phyloP scores from a whole-genome alignment of 164 flowering plant genomes.

The Vitis rotundifolia region DNA sequence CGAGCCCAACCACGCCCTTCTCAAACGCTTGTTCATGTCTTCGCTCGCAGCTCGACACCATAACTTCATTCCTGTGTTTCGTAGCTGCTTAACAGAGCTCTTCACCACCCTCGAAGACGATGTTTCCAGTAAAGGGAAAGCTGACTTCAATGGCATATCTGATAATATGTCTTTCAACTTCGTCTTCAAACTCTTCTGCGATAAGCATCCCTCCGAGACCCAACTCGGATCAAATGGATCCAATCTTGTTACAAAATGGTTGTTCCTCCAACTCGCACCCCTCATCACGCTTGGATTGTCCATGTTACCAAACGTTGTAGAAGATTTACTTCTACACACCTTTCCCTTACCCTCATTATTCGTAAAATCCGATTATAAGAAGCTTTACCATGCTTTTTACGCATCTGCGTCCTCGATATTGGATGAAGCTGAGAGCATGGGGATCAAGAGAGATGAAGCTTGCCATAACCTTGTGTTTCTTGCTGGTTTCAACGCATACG shows the following conservation, averaged over 20 bases:
- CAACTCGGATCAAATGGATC: slow-evolving; percentile 17
- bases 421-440: slow-evolving; percentile 33
- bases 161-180: slow-evolving; percentile 24
- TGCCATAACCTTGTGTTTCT: slow-evolving; percentile 34
- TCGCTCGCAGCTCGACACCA: slow-evolving; percentile 10
- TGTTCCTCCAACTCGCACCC: slow-evolving; percentile 28
- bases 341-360: slow-evolving; percentile 26
- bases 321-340: slow-evolving; percentile 29
- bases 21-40: slow-evolving; percentile 10
- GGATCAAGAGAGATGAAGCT: slow-evolving; percentile 34
- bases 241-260: slow-evolving; percentile 17
- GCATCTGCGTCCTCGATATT: not conserved
- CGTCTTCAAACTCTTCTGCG: slow-evolving; percentile 11
- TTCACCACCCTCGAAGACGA: slow-evolving; percentile 17
- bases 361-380: slow-evolving; percentile 24
- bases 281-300: slow-evolving; percentile 15
- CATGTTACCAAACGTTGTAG: slow-evolving; percentile 21
- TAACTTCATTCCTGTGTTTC: slow-evolving; percentile 17
- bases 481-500: slow-evolving; percentile 29
- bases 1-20: slow-evolving; percentile 21
- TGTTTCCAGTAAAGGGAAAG: slow-evolving; percentile 6
- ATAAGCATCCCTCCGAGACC: slow-evolving; percentile 11
- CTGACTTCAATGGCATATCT: slow-evolving; percentile 17
- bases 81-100: not conserved
- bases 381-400: slow-evolving; percentile 22